Evolutionary conservation across 169 alveolate genomes (phyloP).

Genomic region (Amoebophrya sp.): DNA sequence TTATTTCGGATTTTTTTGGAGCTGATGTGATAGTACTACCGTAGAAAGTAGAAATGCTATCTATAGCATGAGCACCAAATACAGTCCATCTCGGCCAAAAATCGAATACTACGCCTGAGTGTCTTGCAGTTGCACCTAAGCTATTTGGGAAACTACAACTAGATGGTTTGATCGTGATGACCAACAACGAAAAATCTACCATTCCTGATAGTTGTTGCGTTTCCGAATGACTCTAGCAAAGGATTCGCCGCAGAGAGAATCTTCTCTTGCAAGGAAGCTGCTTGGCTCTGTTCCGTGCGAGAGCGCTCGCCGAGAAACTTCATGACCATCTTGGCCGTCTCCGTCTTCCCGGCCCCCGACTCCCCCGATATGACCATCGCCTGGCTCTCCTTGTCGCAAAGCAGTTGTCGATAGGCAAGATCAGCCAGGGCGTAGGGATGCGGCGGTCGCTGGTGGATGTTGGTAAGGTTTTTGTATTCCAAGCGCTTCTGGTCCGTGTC

Average conservation of each 20-base stretch:
- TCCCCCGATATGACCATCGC: conserved; percentile 85
- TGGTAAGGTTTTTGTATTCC: not conserved
- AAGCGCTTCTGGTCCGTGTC: conserved; percentile 12
- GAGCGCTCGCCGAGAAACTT: conserved; percentile 17
- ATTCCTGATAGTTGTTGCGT: conserved; percentile 94
- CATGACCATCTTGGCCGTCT: conserved; percentile 69
- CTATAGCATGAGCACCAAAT: too few relatives aligned
- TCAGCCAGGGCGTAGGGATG: not conserved
- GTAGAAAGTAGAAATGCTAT: too few relatives aligned
- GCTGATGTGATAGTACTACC: not conserved
- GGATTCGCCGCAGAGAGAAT: conserved; percentile 73
- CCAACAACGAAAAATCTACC: too few relatives aligned
- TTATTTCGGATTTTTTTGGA: not conserved
- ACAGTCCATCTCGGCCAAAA: too few relatives aligned
- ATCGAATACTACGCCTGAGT: too few relatives aligned
- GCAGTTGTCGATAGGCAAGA: not conserved
- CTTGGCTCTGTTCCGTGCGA: conserved; percentile 35
- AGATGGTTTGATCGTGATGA: too few relatives aligned
- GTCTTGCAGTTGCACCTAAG: too few relatives aligned
- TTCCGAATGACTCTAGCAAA: conserved; percentile 95
- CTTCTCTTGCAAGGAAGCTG: conserved; percentile 31
- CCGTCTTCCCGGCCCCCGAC: conserved; percentile 90
- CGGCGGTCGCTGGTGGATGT: not conserved
- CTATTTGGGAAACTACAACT: too few relatives aligned
- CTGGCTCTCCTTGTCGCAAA: conserved; percentile 44